A percentile compares a stretch with the other conserved stretches of the same genome.
Conservation (phyloP, 306 rosid genomes). For the Sindora glabra region DNA sequence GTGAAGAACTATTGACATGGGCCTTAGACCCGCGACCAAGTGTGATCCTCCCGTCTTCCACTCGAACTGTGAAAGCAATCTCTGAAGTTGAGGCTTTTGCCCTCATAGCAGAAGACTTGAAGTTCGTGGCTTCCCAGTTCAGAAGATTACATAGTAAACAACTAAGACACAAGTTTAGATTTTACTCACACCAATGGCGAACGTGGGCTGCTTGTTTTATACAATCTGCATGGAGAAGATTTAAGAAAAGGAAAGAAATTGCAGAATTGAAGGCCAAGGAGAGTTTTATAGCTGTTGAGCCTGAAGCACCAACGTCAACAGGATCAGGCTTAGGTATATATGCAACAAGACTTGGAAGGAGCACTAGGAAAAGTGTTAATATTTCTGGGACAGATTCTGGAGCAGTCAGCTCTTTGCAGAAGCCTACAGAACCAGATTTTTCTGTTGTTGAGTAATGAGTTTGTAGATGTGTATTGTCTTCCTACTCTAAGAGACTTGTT, state of each 20-base stretch:
- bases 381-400: constrained; percentile 39
- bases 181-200: constrained; percentile 57
- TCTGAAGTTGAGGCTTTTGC: constrained; percentile 63
- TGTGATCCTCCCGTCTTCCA: constrained; percentile 40
- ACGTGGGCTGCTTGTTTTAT: constrained; percentile 48
- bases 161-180: constrained; percentile 46
- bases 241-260: constrained; percentile 24
- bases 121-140: constrained; percentile 49
- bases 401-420: constrained; percentile 48
- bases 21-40: constrained; percentile 46
- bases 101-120: constrained; percentile 49
- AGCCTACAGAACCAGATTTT: constrained; percentile 81
- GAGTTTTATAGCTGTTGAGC: constrained; percentile 11
- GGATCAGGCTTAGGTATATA: constrained; percentile 13
- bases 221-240: constrained; percentile 48
- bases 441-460: constrained; percentile 33
- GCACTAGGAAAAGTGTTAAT: constrained; percentile 27
- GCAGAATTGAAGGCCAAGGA: constrained; percentile 35
- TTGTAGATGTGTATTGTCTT: neutral
- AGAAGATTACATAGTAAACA: constrained; percentile 51
- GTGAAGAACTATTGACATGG: constrained; percentile 58
- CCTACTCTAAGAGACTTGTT: neutral
- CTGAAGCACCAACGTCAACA: constrained; percentile 13
- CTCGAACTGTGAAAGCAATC: constrained; percentile 43
- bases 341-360: constrained; percentile 19